Conservation (phyloP, 2,329 filamentous ascomycete species). For the Dothiorella sarmentorum region DNA sequence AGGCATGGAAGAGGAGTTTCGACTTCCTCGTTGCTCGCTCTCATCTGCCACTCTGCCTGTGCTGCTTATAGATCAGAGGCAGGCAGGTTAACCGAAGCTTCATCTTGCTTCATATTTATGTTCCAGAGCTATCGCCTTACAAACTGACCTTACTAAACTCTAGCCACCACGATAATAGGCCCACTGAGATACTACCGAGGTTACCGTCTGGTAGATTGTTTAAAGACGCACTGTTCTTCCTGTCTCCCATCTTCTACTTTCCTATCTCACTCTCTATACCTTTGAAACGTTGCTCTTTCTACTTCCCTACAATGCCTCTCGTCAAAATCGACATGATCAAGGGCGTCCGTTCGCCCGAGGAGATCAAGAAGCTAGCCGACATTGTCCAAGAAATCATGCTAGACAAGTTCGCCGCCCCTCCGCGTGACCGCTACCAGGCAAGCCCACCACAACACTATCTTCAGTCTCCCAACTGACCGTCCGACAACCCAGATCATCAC, state of each 20-base stretch:
- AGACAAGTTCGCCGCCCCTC: constrained; percentile 28
- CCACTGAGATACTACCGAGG: not conserved
- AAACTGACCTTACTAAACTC: not conserved
- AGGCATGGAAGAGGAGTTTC: too few species aligned
- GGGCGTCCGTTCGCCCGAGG: constrained; percentile 24
- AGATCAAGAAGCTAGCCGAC: constrained; percentile 30
- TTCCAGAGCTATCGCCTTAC: not conserved
- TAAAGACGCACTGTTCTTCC: not conserved
- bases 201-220: not conserved
- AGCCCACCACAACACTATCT: not conserved
- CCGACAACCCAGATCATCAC: constrained; percentile 26
- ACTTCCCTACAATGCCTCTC: constrained; percentile 32
- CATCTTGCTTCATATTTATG: not conserved
- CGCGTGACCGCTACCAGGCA: constrained; percentile 29
- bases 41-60: not conserved
- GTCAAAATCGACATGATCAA: constrained; percentile 32
- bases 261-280: not conserved
- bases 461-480: not conserved
- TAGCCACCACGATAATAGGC: not conserved
- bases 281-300: too few species aligned
- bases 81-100: not conserved
- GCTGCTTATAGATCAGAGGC: too few species aligned
- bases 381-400: constrained; percentile 29
- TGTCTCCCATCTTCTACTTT: not conserved
- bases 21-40: not conserved